These are phyloP conservation scores for Margaritispora aquatica DNA, from an alignment of 495 filamentous ascomycete species.

Conservation along the genomic window DNA sequence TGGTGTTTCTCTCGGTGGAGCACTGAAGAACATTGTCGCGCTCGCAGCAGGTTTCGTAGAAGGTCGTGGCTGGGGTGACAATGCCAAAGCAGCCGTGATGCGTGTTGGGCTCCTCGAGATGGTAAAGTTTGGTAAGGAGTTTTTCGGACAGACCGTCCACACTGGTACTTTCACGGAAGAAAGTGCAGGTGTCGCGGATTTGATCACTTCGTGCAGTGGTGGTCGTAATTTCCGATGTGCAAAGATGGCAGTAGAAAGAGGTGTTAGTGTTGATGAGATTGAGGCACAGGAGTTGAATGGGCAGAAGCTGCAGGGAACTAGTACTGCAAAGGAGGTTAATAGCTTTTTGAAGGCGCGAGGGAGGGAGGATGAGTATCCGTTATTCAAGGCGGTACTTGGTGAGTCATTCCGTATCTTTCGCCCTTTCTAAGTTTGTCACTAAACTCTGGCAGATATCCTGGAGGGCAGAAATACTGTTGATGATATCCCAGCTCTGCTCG, in stretches of 20 bases:
- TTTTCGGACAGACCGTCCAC: conserved; percentile 76
- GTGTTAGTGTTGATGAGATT: conserved; percentile 75
- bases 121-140: conserved; percentile 88
- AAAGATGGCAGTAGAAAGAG: conserved; percentile 76
- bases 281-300: conserved; percentile 90
- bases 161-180: conserved; percentile 90
- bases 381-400: conserved; percentile 82
- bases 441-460: conserved; percentile 39
- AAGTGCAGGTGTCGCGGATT: conserved; percentile 90
- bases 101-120: conserved; percentile 90
- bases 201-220: conserved; percentile 88
- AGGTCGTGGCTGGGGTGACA: conserved; percentile 95
- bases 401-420: conserved; percentile 25
- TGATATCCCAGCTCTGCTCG: conserved; percentile 54
- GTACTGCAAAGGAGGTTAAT: conserved; percentile 87
- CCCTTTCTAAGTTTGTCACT: not conserved
- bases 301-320: conserved; percentile 92
- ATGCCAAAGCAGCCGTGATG: conserved; percentile 96
- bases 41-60: conserved; percentile 93
- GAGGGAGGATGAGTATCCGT: conserved; percentile 76
- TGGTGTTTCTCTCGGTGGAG: conserved; percentile 90
- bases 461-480: conserved; percentile 53
- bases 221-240: conserved; percentile 94
- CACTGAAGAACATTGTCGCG: conserved; percentile 96
- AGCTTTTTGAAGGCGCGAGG: conserved; percentile 73